Base-by-base conservation (phyloP, 177 flowering plant species). In the Vitis hybrid region DNA sequence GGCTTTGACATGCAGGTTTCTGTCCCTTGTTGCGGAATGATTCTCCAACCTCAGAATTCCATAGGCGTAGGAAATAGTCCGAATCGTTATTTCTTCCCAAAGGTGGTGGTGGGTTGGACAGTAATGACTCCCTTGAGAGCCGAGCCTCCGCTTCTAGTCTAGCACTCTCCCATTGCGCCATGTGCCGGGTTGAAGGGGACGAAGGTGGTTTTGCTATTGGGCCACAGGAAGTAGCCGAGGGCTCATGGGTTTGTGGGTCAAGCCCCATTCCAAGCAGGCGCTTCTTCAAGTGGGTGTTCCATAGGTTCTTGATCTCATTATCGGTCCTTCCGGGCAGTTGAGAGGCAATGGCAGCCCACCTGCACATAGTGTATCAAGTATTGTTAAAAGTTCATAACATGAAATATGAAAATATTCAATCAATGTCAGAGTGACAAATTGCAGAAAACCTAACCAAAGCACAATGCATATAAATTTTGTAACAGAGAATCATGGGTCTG, bases 81-180 rank as follows among this genome's bases (percentile, higher is more conserved):
- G 84, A 52, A 1, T 78, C 82, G 6, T 77, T 41, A 60, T 77
- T 79, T 14, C 9, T 77, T 41, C 48, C 48, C 48, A 9, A 6
- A 2, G 57, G 7, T 27, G 78, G 50, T 2, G 52, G 68, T 20
- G 78, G 77, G 18, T 66, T 73, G 63, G 74, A 74, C 64, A 85
- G 65, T 8, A 80, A 61, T 1, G 98, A 88, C 71, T 88, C 94
- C 59, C 67, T 80, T 7, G 98, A 93, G 7, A 93, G 90, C 32
- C 99, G 84, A 13, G 92, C 94, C 80, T 91, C 98, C 0, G 98
- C 97, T 71, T 93, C 97, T 1, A 93, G 92, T 86, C 97, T 82
- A 5, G 97, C 98, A 55, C 89, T 91, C 82, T 95, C 99, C 99
- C 99, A 95, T 60, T 95, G 99, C 1, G 99, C 88, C 94, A 87